phyloP scores from a whole-genome alignment of 2,329 filamentous ascomycete genomes.

The Diaporthe nobilis region DNA sequence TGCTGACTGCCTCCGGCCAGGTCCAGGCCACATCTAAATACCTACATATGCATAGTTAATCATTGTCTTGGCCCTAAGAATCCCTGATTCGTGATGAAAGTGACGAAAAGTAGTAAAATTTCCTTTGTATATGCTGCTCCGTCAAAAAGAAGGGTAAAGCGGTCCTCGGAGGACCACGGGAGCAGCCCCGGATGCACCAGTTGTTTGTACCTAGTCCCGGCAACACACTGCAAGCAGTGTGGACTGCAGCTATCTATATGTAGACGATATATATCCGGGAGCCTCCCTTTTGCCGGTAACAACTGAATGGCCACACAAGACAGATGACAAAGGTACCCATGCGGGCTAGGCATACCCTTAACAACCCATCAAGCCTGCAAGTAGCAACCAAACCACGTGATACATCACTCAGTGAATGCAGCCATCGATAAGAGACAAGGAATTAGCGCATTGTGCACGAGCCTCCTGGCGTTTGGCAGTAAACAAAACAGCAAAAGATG shows the following conservation, averaged over 20 bases:
- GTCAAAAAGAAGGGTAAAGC: too few relatives aligned
- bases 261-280: not conserved
- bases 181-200: too few relatives aligned
- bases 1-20: not conserved
- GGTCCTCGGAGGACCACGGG: too few relatives aligned
- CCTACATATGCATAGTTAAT: too few relatives aligned
- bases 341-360: not conserved
- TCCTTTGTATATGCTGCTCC: too few relatives aligned
- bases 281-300: not conserved
- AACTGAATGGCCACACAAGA: not conserved
- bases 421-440: not conserved
- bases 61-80: not conserved
- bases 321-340: not conserved
- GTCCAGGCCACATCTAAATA: too few relatives aligned
- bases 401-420: not conserved
- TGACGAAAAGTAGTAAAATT: not conserved
- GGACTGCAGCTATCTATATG: not conserved
- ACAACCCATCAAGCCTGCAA: not conserved
- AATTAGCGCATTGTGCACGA: not conserved
- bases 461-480: not conserved
- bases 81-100: not conserved
- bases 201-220: too few relatives aligned
- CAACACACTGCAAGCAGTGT: not conserved
- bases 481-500: not conserved
- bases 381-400: not conserved